Base-by-base conservation (phyloP, 2,329 filamentous ascomycete genomes). In the Tolypocladium amazonense region DNA sequence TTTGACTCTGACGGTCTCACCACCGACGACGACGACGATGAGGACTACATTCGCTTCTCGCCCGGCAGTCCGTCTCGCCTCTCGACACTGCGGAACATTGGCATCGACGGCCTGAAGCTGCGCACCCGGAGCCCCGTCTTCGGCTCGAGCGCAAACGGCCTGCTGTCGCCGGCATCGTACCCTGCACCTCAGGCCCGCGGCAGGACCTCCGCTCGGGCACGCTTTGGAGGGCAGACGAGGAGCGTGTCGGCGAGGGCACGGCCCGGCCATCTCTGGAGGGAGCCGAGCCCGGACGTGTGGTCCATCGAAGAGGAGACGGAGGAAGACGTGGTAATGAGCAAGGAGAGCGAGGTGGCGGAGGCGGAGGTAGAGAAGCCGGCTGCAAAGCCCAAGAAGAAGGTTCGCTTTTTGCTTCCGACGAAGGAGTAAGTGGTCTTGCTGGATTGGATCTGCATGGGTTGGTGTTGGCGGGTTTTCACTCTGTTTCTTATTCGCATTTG, bases 241-340 rank as follows among this genome's bases (percentile, higher is more conserved):
- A 71, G 66, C 59, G 61, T 66, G 50, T 69, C 71, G 33, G 65
- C 66, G 56, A 71, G 69, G 39, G 74, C 66, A 61, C 73, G 76
- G 52, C 77, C 79, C 11, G 65, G 69, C 23, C 72, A 73, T 56
- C 65, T 82, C 1, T 85, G 82, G 82, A 74, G 81, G 43, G 78
- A 82, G 70, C 82, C 82, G 8, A 84, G 81, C 65, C 81, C 81
- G 0, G 81, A 84, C 58, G 82, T 85, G 4, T 85, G 81, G 78
- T 79, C 79, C 37, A 85, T 85, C 59, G 78, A 82, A 69, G 82
- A 85, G 68, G 81, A 84, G 71, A 78, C 79, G 1, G 81, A 83
- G 70, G 79, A 81, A 66, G 79, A 82, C 65, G 68, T 78, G 30
- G 70, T 75, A 25, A 71, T 76, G 70, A 77, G 76, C 62, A 76